These are phyloP conservation scores for Fusarium robinianum DNA, from an alignment of 2,329 filamentous ascomycete species.

Conservation along the genomic window DNA sequence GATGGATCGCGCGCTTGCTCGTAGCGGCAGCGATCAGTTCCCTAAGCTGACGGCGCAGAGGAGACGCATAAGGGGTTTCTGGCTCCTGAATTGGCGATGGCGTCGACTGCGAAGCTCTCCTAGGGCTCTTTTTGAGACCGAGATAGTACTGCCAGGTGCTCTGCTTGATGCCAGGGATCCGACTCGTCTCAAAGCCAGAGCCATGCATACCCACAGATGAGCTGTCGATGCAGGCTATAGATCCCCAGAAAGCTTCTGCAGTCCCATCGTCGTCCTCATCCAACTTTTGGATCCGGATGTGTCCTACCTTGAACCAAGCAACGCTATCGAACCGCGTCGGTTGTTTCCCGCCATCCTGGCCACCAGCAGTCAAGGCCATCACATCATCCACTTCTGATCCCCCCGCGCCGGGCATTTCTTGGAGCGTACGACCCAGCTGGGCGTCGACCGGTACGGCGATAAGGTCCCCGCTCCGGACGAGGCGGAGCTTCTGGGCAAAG, in stretches of 20 bases:
- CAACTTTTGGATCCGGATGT: conserved; percentile 62
- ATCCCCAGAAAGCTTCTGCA: conserved; percentile 78
- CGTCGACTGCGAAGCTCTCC: conserved; percentile 44
- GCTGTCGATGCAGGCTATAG: conserved; percentile 83
- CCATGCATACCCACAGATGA: conserved; percentile 87
- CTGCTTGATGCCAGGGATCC: conserved; percentile 73
- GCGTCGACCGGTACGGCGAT: conserved; percentile 90
- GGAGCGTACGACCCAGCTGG: conserved; percentile 78
- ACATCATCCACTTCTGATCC: conserved; percentile 74
- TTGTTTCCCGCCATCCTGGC: conserved; percentile 34
- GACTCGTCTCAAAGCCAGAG: conserved; percentile 82
- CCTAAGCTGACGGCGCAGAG: conserved; percentile 71
- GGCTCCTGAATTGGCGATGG: conserved; percentile 51
- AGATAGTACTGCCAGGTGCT: conserved; percentile 92
- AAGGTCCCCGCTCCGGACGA: conserved; percentile 85
- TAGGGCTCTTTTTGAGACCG: conserved; percentile 70
- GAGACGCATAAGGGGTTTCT: conserved; percentile 57
- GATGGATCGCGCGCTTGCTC: conserved; percentile 81
- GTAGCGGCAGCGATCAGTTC: conserved; percentile 89
- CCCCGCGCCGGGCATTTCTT: conserved; percentile 66
- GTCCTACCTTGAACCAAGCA: conserved; percentile 91
- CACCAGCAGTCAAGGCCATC: conserved; percentile 55
- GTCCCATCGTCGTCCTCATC: conserved; percentile 63
- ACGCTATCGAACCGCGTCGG: conserved; percentile 60
- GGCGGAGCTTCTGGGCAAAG: conserved; percentile 79